Conservation (phyloP, 306 rosid species). For the Dryas drummondii region DNA sequence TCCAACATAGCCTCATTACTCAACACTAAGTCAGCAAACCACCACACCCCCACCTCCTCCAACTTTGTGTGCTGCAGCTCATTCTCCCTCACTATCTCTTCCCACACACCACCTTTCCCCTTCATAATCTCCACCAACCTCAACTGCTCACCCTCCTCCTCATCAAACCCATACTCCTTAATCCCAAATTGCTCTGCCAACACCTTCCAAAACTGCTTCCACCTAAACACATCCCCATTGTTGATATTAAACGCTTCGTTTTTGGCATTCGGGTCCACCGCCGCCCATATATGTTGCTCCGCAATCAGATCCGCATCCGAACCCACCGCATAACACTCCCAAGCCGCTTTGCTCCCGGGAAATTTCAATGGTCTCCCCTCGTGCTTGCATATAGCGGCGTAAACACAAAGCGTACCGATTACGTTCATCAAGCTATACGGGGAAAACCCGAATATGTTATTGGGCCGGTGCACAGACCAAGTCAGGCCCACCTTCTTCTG, state of each 20-base stretch:
- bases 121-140: conserved; percentile 51
- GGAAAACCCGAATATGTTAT: conserved; percentile 53
- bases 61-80: conserved; percentile 39
- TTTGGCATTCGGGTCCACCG: conserved; percentile 59
- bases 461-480: conserved; percentile 64
- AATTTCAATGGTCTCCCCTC: conserved; percentile 51
- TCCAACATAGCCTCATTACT: conserved; percentile 13
- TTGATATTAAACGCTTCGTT: conserved; percentile 61
- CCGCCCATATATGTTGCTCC: conserved; percentile 78
- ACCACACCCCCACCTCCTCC: conserved; percentile 53
- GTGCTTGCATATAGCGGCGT: conserved; percentile 67
- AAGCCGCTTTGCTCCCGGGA: conserved; percentile 46
- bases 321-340: conserved; percentile 44
- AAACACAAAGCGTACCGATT: conserved; percentile 42
- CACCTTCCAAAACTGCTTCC: conserved; percentile 73
- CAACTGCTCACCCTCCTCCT: conserved; percentile 23
- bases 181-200: conserved; percentile 67
- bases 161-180: conserved; percentile 58
- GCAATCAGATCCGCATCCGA: conserved; percentile 71
- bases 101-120: conserved; percentile 51
- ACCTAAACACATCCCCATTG: conserved; percentile 62
- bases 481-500: conserved; percentile 40
- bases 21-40: conserved; percentile 36
- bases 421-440: conserved; percentile 62
- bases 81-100: conserved; percentile 60